Conservation (phyloP, 345 rosid species). For the Hevea brasiliensis region DNA sequence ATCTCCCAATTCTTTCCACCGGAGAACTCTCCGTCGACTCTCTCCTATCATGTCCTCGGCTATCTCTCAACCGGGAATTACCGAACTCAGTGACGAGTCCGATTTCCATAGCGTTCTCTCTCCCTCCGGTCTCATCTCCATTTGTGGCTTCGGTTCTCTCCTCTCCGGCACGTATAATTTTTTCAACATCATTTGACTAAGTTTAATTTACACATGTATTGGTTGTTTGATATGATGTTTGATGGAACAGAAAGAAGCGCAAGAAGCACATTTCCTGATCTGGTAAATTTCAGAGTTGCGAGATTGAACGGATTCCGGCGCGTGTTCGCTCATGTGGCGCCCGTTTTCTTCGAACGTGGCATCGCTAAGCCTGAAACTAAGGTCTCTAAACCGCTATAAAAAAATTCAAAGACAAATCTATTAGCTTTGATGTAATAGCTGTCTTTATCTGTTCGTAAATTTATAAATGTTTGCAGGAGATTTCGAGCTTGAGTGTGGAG, state of each 20-base stretch:
- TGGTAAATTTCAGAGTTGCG: slow-evolving; percentile 77
- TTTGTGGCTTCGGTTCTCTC: slow-evolving; percentile 94
- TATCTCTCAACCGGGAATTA: slow-evolving; percentile 18
- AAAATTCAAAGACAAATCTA: background rate
- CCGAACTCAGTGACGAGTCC: slow-evolving; percentile 51
- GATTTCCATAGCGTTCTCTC: slow-evolving; percentile 59
- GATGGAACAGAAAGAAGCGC: slow-evolving; percentile 68
- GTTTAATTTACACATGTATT: background rate
- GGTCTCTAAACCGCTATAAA: slow-evolving; percentile 35
- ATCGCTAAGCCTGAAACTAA: slow-evolving; percentile 85
- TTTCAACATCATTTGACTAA: background rate
- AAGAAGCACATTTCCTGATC: slow-evolving; percentile 80
- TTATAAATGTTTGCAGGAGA: slow-evolving; percentile 51
- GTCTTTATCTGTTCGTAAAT: background rate
- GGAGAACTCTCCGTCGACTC: slow-evolving; percentile 21
- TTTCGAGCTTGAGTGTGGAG: slow-evolving; percentile 87
- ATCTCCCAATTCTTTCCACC: slow-evolving; percentile 7
- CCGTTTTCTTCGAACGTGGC: slow-evolving; percentile 92
- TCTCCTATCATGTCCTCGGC: slow-evolving; percentile 19
- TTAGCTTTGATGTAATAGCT: background rate
- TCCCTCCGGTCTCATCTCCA: slow-evolving; percentile 67
- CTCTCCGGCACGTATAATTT: slow-evolving; percentile 59
- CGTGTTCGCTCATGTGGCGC: slow-evolving; percentile 76
- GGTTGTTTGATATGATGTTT: background rate
- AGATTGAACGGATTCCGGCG: slow-evolving; percentile 75